Conservation (phyloP, 106 monocot genomes). For the Dioscorea dumetorum region DNA sequence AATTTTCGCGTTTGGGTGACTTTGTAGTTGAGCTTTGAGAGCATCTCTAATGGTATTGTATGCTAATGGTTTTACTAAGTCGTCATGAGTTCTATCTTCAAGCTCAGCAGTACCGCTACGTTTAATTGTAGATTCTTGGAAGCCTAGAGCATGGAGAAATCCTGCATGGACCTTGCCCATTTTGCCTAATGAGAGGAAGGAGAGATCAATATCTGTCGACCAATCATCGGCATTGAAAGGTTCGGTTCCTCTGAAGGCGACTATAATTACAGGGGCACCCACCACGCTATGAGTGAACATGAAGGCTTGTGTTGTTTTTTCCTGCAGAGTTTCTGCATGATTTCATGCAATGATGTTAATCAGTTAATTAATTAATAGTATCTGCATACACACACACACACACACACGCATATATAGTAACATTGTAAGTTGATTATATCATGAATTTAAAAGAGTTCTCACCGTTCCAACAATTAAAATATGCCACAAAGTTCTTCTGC, state of each 20-base stretch:
- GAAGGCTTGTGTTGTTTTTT: constrained; percentile 41
- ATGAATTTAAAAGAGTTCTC: background rate
- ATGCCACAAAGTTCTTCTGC: constrained; percentile 49
- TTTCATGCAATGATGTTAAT: background rate
- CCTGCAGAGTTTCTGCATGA: constrained; percentile 22
- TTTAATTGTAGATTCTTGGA: constrained; percentile 18
- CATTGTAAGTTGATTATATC: background rate
- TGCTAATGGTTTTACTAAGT: constrained; percentile 11
- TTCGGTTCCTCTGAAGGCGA: constrained; percentile 55
- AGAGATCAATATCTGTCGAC: constrained; percentile 54
- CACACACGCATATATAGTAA: background rate
- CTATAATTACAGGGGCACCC: constrained; percentile 22
- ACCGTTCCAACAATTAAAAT: constrained; percentile 49
- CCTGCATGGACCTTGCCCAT: constrained; percentile 35
- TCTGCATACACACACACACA: background rate
- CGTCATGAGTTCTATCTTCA: background rate
- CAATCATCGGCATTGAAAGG: constrained; percentile 49
- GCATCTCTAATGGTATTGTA: constrained; percentile 34
- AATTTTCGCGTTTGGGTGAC: constrained; percentile 28
- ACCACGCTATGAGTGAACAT: constrained; percentile 32
- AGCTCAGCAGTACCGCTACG: constrained; percentile 26
- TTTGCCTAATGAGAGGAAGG: constrained; percentile 25
- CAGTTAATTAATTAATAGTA: background rate
- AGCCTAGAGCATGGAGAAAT: constrained; percentile 54
- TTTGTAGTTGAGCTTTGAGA: constrained; percentile 8